Conservation (phyloP, 2,329 filamentous ascomycete species). For the Arthrobotrys musiformis region DNA sequence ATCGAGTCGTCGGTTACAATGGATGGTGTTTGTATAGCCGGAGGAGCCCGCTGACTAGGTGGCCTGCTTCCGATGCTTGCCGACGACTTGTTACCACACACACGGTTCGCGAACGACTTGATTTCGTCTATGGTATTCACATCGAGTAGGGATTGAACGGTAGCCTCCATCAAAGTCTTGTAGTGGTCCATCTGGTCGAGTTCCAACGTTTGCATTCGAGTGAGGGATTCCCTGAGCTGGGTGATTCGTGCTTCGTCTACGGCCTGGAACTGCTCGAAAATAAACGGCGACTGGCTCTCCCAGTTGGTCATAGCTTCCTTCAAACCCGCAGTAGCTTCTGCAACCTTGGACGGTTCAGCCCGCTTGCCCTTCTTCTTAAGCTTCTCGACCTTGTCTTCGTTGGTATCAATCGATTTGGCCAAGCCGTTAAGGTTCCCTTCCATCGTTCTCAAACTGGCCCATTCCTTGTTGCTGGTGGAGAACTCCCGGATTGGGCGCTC, state of each 20-base stretch:
- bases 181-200: constrained; percentile 84
- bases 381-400: constrained; percentile 87
- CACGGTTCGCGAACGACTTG: constrained; percentile 70
- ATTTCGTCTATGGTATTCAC: constrained; percentile 89
- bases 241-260: constrained; percentile 90
- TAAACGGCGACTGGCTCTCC: constrained; percentile 92
- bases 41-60: constrained; percentile 59
- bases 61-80: constrained; percentile 63
- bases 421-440: constrained; percentile 81
- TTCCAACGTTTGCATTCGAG: constrained; percentile 92
- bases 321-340: constrained; percentile 76
- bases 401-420: constrained; percentile 84
- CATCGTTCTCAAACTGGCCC: constrained; percentile 82
- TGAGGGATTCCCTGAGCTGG: constrained; percentile 87
- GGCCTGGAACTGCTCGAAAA: constrained; percentile 91
- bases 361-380: constrained; percentile 80
- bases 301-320: constrained; percentile 85
- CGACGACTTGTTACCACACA: constrained; percentile 61
- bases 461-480: constrained; percentile 75
- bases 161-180: constrained; percentile 78
- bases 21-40: constrained; percentile 63
- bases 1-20: constrained; percentile 67
- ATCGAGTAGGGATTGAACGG: constrained; percentile 83
- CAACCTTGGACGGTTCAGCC: constrained; percentile 80
- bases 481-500: constrained; percentile 85